Conservation (phyloP, 176 grass and related monocot genomes). For the Urochloa ruziziensis region DNA sequence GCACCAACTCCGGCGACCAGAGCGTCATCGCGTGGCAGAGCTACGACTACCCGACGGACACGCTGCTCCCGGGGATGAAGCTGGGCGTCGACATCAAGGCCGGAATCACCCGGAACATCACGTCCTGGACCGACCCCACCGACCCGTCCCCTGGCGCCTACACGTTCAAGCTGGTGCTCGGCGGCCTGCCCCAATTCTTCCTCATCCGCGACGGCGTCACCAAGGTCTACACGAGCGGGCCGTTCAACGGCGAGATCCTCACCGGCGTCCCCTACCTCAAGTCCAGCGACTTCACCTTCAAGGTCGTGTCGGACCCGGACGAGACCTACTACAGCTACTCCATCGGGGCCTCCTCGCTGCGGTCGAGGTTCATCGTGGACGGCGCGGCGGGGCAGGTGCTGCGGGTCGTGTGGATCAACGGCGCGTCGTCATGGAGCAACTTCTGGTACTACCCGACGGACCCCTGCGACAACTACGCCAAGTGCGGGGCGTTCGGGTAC, state of each 20-base stretch:
- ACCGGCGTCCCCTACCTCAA: conserved; percentile 39
- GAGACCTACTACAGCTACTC: conserved; percentile 49
- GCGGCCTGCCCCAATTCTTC: conserved; percentile 42
- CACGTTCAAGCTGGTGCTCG: conserved; percentile 36
- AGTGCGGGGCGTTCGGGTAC: conserved; percentile 49
- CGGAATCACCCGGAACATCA: conserved; percentile 42
- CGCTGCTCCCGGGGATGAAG: conserved; percentile 56
- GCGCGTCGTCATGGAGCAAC: neutral
- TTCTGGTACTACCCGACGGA: conserved; percentile 58
- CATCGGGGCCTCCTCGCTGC: neutral
- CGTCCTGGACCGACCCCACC: conserved; percentile 36
- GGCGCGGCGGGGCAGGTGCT: neutral
- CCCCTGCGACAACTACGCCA: conserved; percentile 40
- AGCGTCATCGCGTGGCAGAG: conserved; percentile 54
- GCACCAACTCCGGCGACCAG: neutral
- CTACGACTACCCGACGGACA: conserved; percentile 63
- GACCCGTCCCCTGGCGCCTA: conserved; percentile 43
- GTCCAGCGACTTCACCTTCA: conserved; percentile 31
- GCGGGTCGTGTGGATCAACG: conserved; percentile 16
- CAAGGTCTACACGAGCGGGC: conserved; percentile 35
- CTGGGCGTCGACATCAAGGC: conserved; percentile 31
- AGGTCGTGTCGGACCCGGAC: neutral
- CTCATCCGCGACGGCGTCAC: conserved; percentile 9
- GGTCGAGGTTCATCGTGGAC: conserved; percentile 2
- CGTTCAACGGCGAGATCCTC: conserved; percentile 48